phyloP scores from a whole-genome alignment of 768 basidiomycete genomes.

The Termitomyces sp. region DNA sequence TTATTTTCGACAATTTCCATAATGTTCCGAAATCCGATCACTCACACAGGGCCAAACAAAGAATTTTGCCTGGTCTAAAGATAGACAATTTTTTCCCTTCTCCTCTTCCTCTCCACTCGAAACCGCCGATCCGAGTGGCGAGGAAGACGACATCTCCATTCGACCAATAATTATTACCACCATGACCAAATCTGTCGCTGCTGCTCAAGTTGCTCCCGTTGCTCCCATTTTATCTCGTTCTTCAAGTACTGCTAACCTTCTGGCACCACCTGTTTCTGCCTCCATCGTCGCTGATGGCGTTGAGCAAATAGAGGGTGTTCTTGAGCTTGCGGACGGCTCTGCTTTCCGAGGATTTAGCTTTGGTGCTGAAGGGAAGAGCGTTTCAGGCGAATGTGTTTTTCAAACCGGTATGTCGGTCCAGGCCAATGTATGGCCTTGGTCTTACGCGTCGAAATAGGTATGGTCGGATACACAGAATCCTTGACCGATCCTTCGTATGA shows the following conservation, averaged over 20 bases:
- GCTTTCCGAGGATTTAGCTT: slow-evolving; percentile 89
- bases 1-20: not conserved
- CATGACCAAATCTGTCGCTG: slow-evolving; percentile 20
- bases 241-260: slow-evolving; percentile 32
- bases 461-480: slow-evolving; percentile 99
- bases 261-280: slow-evolving; percentile 34
- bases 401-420: slow-evolving; percentile 77
- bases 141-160: slow-evolving; percentile 36
- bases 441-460: slow-evolving; percentile 53
- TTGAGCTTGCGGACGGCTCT: slow-evolving; percentile 89
- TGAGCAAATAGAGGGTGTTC: slow-evolving; percentile 55
- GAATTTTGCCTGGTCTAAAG: slow-evolving; percentile 34
- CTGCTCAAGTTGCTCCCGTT: slow-evolving; percentile 25
- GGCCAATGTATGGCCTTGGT: slow-evolving; percentile 4
- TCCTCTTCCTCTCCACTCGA: slow-evolving; percentile 52
- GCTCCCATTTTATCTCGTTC: slow-evolving; percentile 46
- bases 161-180: slow-evolving; percentile 16
- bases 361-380: slow-evolving; percentile 86
- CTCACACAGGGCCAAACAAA: slow-evolving; percentile 25
- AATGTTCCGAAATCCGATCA: not conserved
- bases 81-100: slow-evolving; percentile 32
- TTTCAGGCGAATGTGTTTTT: slow-evolving; percentile 98
- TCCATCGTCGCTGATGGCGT: slow-evolving; percentile 24
- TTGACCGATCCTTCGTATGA: slow-evolving; percentile 98
- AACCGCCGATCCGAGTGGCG: slow-evolving; percentile 40